These are phyloP conservation scores for Daucus carota DNA, from an alignment of 129 eudicot genomes.

Conservation along the genomic window DH1_v3.0 NC_030388.2:11192001-11192500, in stretches of 20 bases:
- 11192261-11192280: constrained; percentile 1
- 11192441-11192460: neutral
- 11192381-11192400: neutral
- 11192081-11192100: neutral
- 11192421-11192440: neutral
- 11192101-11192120: neutral
- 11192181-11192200: constrained; percentile 94
- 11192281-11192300: constrained; percentile 2
- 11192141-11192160: neutral
- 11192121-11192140: neutral
- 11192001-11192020: neutral
- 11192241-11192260: constrained; percentile 22
- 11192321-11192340: neutral
- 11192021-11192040: neutral
- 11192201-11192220: constrained; percentile 98
- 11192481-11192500: neutral
- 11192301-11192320: neutral
- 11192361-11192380: neutral
- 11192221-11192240: constrained; percentile 91
- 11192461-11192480: neutral
- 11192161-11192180: constrained; percentile 33
- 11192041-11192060: neutral
- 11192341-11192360: neutral
- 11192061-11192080: neutral
- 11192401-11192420: neutral